Evolutionary conservation across 2,329 filamentous ascomycete genomes (phyloP).

Genomic region (Fusarium guadeloupense): DNA sequence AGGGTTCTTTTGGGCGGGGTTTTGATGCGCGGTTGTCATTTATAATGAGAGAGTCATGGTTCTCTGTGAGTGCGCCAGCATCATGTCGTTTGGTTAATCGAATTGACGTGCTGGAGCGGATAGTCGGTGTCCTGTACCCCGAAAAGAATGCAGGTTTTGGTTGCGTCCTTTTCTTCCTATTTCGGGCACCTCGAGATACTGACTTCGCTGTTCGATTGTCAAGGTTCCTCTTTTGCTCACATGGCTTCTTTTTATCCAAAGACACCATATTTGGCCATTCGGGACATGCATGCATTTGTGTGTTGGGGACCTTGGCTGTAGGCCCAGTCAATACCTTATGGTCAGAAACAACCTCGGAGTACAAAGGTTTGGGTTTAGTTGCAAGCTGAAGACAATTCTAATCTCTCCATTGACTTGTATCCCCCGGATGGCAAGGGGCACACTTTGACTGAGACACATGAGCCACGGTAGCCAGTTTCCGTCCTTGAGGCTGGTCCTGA

Average conservation of each 20-base stretch:
- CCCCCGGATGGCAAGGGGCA: constrained; percentile 44
- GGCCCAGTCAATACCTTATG: constrained; percentile 9
- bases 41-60: neutral
- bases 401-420: constrained; percentile 35
- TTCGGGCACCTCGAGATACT: neutral
- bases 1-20: neutral
- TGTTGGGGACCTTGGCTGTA: constrained; percentile 19
- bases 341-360: neutral
- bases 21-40: neutral
- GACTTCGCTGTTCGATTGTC: neutral
- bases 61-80: neutral
- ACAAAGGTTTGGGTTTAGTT: constrained; percentile 24
- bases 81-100: neutral
- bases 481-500: constrained; percentile 39
- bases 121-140: neutral
- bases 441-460: constrained; percentile 30
- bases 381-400: constrained; percentile 32
- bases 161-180: neutral
- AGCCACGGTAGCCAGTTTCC: constrained; percentile 21
- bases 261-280: constrained; percentile 16
- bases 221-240: neutral
- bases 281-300: constrained; percentile 16
- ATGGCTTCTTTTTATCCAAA: constrained; percentile 2
- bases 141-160: constrained; percentile 25
- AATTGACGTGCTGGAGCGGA: neutral